phyloP scores from a whole-genome alignment of 2,329 filamentous ascomycete genomes.

The Clonostachys rosea region DNA sequence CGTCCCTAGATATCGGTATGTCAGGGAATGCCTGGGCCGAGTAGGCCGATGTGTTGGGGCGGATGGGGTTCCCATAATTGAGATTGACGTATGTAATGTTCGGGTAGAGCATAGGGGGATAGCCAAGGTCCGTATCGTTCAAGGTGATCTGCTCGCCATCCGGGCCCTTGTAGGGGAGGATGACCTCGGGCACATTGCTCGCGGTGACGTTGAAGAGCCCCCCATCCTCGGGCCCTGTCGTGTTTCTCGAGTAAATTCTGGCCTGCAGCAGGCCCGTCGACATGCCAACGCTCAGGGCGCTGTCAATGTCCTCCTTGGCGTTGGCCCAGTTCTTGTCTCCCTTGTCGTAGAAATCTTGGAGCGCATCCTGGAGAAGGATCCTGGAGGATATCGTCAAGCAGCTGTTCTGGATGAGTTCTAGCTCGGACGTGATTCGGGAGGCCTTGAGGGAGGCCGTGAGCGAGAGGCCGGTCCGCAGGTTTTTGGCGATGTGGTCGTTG shows the following conservation, averaged over 20 bases:
- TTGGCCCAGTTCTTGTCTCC: slow-evolving; percentile 51
- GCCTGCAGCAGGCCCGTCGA: slow-evolving; percentile 62
- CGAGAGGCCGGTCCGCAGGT: slow-evolving; percentile 58
- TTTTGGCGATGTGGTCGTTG: slow-evolving; percentile 44
- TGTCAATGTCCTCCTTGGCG: slow-evolving; percentile 62
- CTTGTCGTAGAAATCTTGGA: slow-evolving; percentile 45
- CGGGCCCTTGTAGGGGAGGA: slow-evolving; percentile 53
- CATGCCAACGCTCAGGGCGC: slow-evolving; percentile 60
- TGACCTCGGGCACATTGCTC: slow-evolving; percentile 38
- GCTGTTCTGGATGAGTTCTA: slow-evolving; percentile 74
- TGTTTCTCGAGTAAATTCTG: slow-evolving; percentile 66
- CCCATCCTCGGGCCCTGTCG: slow-evolving; percentile 46
- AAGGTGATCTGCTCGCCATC: slow-evolving; percentile 57
- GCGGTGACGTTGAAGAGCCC: slow-evolving; percentile 61
- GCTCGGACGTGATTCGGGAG: slow-evolving; percentile 71
- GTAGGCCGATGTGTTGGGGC: slow-evolving; percentile 33
- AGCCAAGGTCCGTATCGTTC: slow-evolving; percentile 60
- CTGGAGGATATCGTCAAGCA: slow-evolving; percentile 68
- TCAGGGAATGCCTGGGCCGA: slow-evolving; percentile 44
- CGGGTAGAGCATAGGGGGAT: slow-evolving; percentile 69
- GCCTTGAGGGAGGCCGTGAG: slow-evolving; percentile 85
- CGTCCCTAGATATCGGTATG: slow-evolving; percentile 42
- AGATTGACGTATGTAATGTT: slow-evolving; percentile 64
- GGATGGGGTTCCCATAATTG: slow-evolving; percentile 28
- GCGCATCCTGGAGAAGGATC: slow-evolving; percentile 50